phyloP scores from a whole-genome alignment of 768 basidiomycete genomes.

The Tricholoma sp. region DNA sequence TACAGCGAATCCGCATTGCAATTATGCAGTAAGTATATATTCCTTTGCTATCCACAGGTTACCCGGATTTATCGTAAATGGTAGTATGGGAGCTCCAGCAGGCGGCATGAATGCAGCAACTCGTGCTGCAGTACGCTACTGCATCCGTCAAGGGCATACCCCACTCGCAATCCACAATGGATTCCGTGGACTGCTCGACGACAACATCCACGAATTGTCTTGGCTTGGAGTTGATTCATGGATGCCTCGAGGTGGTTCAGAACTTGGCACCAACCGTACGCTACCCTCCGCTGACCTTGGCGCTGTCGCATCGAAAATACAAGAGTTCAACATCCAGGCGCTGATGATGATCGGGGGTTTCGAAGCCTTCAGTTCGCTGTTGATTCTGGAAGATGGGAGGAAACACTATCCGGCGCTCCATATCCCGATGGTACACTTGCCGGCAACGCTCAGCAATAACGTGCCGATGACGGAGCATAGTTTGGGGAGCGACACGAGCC shows the following conservation, averaged over 20 bases:
- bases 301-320: conserved; percentile 85
- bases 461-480: conserved; percentile 97
- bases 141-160: conserved; percentile 85
- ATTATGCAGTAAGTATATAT: conserved; percentile 74
- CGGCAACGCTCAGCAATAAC: conserved; percentile 97
- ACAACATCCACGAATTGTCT: conserved; percentile 77
- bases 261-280: conserved; percentile 93
- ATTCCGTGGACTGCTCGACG: conserved; percentile 90
- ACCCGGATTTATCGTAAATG: conserved; percentile 2
- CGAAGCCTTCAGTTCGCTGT: conserved; percentile 82
- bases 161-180: conserved; percentile 95
- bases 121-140: conserved; percentile 90
- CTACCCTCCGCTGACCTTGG: conserved; percentile 86
- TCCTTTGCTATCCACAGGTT: background rate
- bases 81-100: conserved; percentile 91
- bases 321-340: conserved; percentile 72
- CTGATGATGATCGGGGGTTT: conserved; percentile 93
- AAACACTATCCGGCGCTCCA: conserved; percentile 87
- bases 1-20: conserved; percentile 69
- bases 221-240: conserved; percentile 98
- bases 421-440: conserved; percentile 93
- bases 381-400: conserved; percentile 75
- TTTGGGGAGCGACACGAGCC: conserved; percentile 92
- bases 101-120: conserved; percentile 99
- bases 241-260: conserved; percentile 94